Conservation (phyloP, 441 rosid species). For the Gossypium gossypioides region DNA sequence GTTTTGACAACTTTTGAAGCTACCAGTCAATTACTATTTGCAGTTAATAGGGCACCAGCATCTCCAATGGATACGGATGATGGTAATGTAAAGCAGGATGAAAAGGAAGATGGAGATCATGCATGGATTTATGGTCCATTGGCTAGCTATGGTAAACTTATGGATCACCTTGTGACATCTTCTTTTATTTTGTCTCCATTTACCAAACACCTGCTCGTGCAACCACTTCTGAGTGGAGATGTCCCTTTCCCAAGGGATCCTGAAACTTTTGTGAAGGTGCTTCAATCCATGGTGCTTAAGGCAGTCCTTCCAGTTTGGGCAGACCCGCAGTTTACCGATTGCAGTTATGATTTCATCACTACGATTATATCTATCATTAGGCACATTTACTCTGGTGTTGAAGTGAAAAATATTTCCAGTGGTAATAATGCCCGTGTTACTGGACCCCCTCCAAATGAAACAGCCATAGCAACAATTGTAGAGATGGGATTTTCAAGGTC, state of each 20-base stretch:
- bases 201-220: constrained; percentile 77
- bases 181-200: constrained; percentile 79
- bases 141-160: constrained; percentile 80
- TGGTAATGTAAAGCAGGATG: constrained; percentile 52
- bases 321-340: constrained; percentile 75
- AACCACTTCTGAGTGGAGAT: constrained; percentile 61
- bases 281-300: constrained; percentile 89
- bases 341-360: constrained; percentile 70
- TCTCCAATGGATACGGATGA: constrained; percentile 98
- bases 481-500: constrained; percentile 97
- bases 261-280: constrained; percentile 83
- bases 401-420: constrained; percentile 63
- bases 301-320: constrained; percentile 93
- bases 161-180: constrained; percentile 96
- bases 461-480: constrained; percentile 77
- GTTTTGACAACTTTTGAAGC: constrained; percentile 95
- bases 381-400: constrained; percentile 91
- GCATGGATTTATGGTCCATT: constrained; percentile 92
- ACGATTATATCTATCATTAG: constrained; percentile 69
- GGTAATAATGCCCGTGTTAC: constrained; percentile 49
- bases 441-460: constrained; percentile 90
- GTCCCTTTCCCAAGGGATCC: constrained; percentile 75
- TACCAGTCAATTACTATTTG: constrained; percentile 71
- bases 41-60: constrained; percentile 58
- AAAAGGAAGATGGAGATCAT: constrained; percentile 56